These are phyloP conservation scores for Amphichorda felina DNA, from an alignment of 2,329 filamentous ascomycete species.

Conservation along the genomic window DNA sequence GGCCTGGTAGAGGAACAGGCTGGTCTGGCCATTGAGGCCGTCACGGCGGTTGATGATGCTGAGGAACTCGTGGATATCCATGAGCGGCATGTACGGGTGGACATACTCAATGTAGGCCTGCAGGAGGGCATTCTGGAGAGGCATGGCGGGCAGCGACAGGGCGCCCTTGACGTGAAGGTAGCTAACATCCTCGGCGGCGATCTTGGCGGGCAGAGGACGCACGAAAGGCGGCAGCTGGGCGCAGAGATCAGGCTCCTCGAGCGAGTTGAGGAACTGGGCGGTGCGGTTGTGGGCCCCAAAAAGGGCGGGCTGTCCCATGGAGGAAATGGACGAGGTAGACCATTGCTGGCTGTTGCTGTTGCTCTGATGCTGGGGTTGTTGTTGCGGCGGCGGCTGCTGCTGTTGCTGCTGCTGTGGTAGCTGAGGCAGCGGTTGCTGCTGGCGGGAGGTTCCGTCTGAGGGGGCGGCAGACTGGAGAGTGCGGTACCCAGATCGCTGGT, in stretches of 20 bases:
- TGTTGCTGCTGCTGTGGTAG: background rate
- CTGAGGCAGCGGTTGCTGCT: conserved; percentile 2
- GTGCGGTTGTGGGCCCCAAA: conserved; percentile 25
- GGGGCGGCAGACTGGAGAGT: conserved; percentile 13
- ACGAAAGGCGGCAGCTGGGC: conserved; percentile 56
- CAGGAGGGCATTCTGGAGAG: conserved; percentile 69
- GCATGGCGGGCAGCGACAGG: conserved; percentile 57
- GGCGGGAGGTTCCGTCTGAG: conserved; percentile 4
- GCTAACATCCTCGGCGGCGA: conserved; percentile 69
- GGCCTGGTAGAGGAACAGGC: conserved; percentile 81
- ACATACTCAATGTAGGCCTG: conserved; percentile 81
- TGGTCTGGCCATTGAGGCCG: conserved; percentile 59
- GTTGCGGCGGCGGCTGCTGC: conserved; percentile 2
- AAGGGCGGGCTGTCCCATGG: conserved; percentile 15
- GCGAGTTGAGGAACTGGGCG: conserved; percentile 30
- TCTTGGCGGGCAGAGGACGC: conserved; percentile 64
- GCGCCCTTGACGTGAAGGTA: conserved; percentile 81
- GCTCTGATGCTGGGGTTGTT: conserved; percentile 6
- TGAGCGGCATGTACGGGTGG: conserved; percentile 84
- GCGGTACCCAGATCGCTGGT: conserved; percentile 24
- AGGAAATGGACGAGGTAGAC: background rate
- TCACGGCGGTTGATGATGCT: conserved; percentile 52
- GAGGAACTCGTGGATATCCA: conserved; percentile 56
- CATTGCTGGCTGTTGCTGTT: background rate
- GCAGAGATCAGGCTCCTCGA: conserved; percentile 31